phyloP scores from a whole-genome alignment of 345 rosid species.

The Corchorus capsularis region DNA sequence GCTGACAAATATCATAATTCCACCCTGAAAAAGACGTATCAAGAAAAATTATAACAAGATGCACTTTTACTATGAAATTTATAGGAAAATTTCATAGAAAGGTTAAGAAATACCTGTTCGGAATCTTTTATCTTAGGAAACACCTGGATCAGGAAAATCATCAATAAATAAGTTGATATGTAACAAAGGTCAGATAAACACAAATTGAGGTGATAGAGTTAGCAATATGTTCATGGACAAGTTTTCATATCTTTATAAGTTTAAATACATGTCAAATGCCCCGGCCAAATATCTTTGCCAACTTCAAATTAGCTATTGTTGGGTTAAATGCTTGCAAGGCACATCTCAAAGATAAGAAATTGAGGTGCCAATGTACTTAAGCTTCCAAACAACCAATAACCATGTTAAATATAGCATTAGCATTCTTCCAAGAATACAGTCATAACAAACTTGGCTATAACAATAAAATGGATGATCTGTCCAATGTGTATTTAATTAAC shows the following conservation, averaged over 20 bases:
- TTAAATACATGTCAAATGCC: not conserved
- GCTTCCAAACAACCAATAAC: slow-evolving; percentile 4
- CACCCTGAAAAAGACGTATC: slow-evolving; percentile 54
- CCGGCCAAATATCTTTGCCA: not conserved
- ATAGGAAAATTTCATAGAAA: slow-evolving; percentile 7
- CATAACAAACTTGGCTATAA: not conserved
- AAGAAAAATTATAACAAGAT: not conserved
- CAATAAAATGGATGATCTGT: not conserved
- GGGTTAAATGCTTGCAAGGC: not conserved
- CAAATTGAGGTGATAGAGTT: not conserved
- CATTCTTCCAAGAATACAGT: not conserved
- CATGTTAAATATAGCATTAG: not conserved
- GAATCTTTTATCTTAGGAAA: slow-evolving; percentile 94
- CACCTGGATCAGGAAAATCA: slow-evolving; percentile 58
- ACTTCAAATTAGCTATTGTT: no score
- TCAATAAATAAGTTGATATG: slow-evolving; percentile 1
- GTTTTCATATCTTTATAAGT: not conserved
- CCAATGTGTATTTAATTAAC: not conserved
- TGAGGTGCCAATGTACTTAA: not conserved
- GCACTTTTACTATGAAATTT: not conserved
- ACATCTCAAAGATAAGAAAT: not conserved
- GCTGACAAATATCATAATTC: slow-evolving; percentile 78
- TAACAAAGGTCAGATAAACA: slow-evolving; percentile 10
- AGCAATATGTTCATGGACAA: not conserved
- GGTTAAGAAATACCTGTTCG: slow-evolving; percentile 52